Conservation (phyloP, 257 asterid genomes). For the Lavandula angustifolia region DNA sequence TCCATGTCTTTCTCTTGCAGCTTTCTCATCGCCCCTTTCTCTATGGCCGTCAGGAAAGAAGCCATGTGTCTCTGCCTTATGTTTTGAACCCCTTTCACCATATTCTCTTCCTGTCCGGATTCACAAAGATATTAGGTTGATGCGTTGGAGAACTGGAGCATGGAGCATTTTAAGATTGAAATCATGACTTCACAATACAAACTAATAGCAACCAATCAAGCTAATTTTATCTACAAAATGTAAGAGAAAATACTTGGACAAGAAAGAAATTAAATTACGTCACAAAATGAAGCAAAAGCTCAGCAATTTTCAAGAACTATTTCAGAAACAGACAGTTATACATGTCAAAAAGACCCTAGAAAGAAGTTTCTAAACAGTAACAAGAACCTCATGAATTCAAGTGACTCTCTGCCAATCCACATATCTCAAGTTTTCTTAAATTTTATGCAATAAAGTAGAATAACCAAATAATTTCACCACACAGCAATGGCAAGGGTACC, state of each 20-base stretch:
- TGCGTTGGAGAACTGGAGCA: constrained; percentile 3
- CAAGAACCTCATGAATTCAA: background rate
- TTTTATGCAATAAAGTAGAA: background rate
- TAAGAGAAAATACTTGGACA: background rate
- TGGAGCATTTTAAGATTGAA: background rate
- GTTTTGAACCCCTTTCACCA: constrained; percentile 61
- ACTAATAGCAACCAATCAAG: background rate
- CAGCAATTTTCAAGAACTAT: background rate
- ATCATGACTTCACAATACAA: background rate
- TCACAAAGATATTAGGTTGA: constrained; percentile 14
- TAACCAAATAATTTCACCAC: background rate
- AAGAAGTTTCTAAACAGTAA: no score
- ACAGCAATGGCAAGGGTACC: constrained; percentile 43
- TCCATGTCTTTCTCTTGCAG: constrained; percentile 68
- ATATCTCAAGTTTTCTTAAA: background rate
- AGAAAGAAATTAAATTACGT: background rate
- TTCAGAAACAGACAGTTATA: no score
- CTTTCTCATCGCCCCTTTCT: constrained; percentile 50
- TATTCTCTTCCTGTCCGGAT: constrained; percentile 59
- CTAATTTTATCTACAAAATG: background rate
- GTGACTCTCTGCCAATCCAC: background rate
- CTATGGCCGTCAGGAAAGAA: constrained; percentile 52
- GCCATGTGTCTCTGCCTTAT: constrained; percentile 72
- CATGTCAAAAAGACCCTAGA: no score
- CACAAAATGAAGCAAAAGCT: no score